Conservation (phyloP, 176 grass and related monocot species). For the Phoenix dactylifera region DNA sequence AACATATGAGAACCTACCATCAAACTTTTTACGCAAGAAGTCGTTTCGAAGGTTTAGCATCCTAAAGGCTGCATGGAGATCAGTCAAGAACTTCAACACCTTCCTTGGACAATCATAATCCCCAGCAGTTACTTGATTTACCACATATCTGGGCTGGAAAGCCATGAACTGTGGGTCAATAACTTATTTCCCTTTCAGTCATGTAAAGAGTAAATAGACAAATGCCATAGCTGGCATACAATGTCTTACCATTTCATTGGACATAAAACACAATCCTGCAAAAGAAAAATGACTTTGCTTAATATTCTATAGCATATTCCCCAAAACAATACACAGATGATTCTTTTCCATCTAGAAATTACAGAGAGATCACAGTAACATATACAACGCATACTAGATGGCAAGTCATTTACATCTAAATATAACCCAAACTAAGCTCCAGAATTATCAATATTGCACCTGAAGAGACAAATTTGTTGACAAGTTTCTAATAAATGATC, state of each 20-base stretch:
- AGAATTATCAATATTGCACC: too few relatives aligned
- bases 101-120: slow-evolving; percentile 85
- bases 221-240: too few relatives aligned
- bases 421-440: too few relatives aligned
- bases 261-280: slow-evolving; percentile 98
- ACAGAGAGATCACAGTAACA: too few relatives aligned
- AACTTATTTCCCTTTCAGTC: too few relatives aligned
- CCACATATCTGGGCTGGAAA: slow-evolving; percentile 80
- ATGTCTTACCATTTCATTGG: slow-evolving; percentile 84
- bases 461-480: too few relatives aligned
- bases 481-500: too few relatives aligned
- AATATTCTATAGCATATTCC: slow-evolving; percentile 7
- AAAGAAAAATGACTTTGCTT: slow-evolving; percentile 19
- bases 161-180: not conserved
- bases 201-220: too few relatives aligned
- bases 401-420: too few relatives aligned
- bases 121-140: slow-evolving; percentile 82
- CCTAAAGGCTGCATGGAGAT: slow-evolving; percentile 88
- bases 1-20: slow-evolving; percentile 36
- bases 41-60: slow-evolving; percentile 95
- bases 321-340: not conserved
- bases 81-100: slow-evolving; percentile 71
- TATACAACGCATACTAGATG: too few relatives aligned
- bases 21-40: slow-evolving; percentile 95
- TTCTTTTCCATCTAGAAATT: too few relatives aligned